These are phyloP conservation scores for Butyriboletus loyo DNA, from an alignment of 768 basidiomycete species.

Conservation along the genomic window DNA sequence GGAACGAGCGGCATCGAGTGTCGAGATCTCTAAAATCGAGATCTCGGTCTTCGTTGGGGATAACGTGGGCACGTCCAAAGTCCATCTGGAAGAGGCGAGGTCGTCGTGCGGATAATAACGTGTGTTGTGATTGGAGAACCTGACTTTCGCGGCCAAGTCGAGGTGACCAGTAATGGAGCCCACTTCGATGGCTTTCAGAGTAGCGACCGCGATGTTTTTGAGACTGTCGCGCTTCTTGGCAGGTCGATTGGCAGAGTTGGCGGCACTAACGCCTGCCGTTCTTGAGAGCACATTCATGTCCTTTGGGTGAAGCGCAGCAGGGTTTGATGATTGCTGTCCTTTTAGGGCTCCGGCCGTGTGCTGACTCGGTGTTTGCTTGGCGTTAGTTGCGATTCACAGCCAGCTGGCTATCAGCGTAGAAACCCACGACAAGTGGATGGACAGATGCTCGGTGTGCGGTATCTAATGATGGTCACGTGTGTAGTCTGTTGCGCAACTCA, in stretches of 20 bases:
- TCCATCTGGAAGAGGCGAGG: constrained; percentile 48
- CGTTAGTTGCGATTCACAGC: no score
- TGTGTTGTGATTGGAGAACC: constrained; percentile 41
- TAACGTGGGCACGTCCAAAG: constrained; percentile 10
- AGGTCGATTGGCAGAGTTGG: neutral
- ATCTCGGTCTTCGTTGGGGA: constrained; percentile 31
- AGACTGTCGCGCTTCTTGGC: constrained; percentile 14
- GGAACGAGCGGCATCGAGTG: constrained; percentile 57
- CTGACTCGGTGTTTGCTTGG: neutral
- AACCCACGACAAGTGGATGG: no score
- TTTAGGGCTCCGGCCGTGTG: neutral
- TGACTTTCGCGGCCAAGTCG: constrained; percentile 35
- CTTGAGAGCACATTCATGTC: constrained; percentile 2
- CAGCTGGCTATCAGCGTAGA: no score
- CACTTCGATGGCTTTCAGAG: constrained; percentile 44
- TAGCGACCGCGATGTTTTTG: constrained; percentile 48
- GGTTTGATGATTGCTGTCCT: neutral
- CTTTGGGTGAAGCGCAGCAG: neutral
- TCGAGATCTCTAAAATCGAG: constrained; percentile 58
- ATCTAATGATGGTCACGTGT: no score
- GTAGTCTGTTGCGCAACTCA: no score
- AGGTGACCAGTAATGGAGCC: constrained; percentile 40
- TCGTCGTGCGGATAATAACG: constrained; percentile 50
- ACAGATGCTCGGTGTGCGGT: no score
- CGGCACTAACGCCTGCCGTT: neutral